Evolutionary conservation across 2,329 filamentous ascomycete genomes (phyloP).

Genomic region (Neobulgaria alba): DNA sequence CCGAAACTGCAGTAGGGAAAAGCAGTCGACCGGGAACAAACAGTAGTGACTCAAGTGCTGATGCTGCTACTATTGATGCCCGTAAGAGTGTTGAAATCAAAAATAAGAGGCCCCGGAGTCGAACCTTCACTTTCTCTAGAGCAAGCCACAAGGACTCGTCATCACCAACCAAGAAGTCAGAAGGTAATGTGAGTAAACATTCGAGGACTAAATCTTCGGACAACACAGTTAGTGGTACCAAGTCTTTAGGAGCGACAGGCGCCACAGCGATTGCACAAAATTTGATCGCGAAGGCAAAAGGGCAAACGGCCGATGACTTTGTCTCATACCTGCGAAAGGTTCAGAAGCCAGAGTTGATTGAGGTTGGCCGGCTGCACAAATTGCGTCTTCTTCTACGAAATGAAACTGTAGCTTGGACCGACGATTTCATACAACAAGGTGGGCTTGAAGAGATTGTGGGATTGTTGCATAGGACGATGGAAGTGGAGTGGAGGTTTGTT

Average conservation of each 20-base stretch:
- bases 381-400: constrained; percentile 81
- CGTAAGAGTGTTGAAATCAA: constrained; percentile 32
- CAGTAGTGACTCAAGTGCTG: constrained; percentile 31
- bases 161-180: constrained; percentile 68
- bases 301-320: constrained; percentile 71
- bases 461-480: constrained; percentile 83
- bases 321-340: constrained; percentile 77
- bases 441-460: constrained; percentile 89
- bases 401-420: constrained; percentile 92
- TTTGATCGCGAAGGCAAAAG: constrained; percentile 61
- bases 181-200: constrained; percentile 54
- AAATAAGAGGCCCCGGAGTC: constrained; percentile 55
- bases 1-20: constrained; percentile 50
- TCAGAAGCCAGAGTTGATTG: constrained; percentile 71
- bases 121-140: constrained; percentile 56
- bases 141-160: constrained; percentile 42
- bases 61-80: constrained; percentile 30
- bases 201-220: constrained; percentile 67
- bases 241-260: constrained; percentile 44
- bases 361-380: constrained; percentile 94
- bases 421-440: constrained; percentile 78
- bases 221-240: constrained; percentile 53
- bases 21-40: constrained; percentile 35
- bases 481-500: constrained; percentile 85
- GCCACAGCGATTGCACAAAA: constrained; percentile 44